phyloP scores from a whole-genome alignment of 2,329 filamentous ascomycete genomes.

The Penicillium sp. region DNA sequence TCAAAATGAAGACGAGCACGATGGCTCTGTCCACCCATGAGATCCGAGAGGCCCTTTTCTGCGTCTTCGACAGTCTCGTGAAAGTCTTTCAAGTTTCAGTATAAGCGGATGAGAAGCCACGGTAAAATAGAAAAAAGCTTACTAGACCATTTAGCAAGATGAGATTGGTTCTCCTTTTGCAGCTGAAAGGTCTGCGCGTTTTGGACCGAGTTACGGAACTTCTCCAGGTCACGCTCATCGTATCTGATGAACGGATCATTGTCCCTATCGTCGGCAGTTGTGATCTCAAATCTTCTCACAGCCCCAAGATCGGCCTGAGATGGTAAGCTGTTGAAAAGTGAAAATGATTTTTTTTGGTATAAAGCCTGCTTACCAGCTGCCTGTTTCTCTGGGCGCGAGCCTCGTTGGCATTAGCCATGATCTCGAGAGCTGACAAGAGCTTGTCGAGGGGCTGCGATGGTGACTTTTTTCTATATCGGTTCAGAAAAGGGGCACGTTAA shows the following conservation, averaged over 20 bases:
- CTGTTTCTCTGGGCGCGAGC: not conserved
- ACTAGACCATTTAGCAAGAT: slow-evolving; percentile 33
- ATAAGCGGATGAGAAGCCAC: not conserved
- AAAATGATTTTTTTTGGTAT: not conserved
- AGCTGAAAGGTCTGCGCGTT: not conserved
- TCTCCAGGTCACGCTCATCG: slow-evolving; percentile 25
- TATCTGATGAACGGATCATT: slow-evolving; percentile 11
- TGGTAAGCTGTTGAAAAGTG: not conserved
- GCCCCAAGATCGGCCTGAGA: slow-evolving; percentile 36
- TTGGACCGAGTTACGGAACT: slow-evolving; percentile 1
- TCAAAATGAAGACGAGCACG: slow-evolving; percentile 25
- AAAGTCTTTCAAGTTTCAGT: slow-evolving; percentile 24
- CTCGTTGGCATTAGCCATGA: not conserved
- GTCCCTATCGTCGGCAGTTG: slow-evolving; percentile 29
- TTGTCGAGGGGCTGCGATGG: not conserved
- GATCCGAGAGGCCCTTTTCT: slow-evolving; percentile 27
- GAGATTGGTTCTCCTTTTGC: slow-evolving; percentile 20
- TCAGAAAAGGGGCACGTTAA: not conserved
- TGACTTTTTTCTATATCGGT: not conserved
- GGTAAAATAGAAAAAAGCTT: slow-evolving; percentile 15
- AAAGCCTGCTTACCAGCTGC: not conserved
- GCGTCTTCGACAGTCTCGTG: slow-evolving; percentile 28
- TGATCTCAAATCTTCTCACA: slow-evolving; percentile 33
- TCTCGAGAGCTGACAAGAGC: not conserved
- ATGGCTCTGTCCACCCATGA: slow-evolving; percentile 38